Conservation (phyloP, 2,329 filamentous ascomycete species). For the Pyricularia sp. region DNA sequence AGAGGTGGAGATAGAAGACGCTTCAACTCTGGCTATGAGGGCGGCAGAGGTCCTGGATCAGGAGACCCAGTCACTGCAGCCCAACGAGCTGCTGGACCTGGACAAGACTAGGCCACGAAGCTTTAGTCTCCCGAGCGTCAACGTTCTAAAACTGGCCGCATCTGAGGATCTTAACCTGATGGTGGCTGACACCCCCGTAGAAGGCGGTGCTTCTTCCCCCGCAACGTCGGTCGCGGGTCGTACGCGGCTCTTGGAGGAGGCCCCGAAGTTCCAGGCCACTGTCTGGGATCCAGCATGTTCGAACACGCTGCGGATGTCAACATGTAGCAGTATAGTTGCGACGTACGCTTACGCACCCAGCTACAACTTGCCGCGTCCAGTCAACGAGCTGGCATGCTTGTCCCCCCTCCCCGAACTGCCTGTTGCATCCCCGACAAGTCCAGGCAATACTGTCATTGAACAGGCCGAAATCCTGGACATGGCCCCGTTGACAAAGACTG, state of each 20-base stretch:
- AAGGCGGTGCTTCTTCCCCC: not conserved
- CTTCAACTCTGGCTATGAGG: conserved; percentile 41
- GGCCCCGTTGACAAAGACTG: not conserved
- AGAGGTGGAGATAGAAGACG: conserved; percentile 24
- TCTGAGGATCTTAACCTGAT: not conserved
- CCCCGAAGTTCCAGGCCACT: not conserved
- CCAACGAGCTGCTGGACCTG: conserved; percentile 33
- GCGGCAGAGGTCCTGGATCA: conserved; percentile 45
- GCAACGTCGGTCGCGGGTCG: not conserved
- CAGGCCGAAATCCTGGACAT: not conserved
- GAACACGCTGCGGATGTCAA: not conserved
- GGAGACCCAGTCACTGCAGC: conserved; percentile 41
- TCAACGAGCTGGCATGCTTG: not conserved
- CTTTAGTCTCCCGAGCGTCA: conserved; percentile 30
- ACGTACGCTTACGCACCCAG: not conserved
- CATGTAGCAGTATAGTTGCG: not conserved
- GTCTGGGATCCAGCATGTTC: not conserved
- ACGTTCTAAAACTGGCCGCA: not conserved
- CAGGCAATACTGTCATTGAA: not conserved
- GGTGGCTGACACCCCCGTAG: not conserved
- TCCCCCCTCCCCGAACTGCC: not conserved
- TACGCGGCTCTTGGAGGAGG: not conserved
- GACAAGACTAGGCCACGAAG: conserved; percentile 29
- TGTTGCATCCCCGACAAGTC: not conserved
- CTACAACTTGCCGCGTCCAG: not conserved